Evolutionary conservation across 192 early-diverging fungal genomes (phyloP).

Genomic region (Umbelopsis ramanniana): DNA sequence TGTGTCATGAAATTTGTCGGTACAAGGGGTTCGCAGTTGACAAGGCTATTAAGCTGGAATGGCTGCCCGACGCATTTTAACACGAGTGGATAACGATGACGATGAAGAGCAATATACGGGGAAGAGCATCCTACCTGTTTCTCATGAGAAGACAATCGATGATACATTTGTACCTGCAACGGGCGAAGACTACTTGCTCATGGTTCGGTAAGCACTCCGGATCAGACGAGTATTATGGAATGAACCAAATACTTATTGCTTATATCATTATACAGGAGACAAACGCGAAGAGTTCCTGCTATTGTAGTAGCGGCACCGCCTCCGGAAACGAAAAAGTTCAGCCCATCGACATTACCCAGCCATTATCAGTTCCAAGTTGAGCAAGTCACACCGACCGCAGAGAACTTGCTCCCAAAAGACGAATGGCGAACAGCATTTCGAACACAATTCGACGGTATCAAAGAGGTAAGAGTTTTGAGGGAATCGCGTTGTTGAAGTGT

Average conservation of each 20-base stretch:
- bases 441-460: not conserved
- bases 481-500: not conserved
- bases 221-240: not conserved
- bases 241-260: not conserved
- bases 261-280: not conserved
- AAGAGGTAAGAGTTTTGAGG: not conserved
- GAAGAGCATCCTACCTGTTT: not conserved
- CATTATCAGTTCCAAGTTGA: constrained; percentile 3
- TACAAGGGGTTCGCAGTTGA: not conserved
- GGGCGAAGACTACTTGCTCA: constrained; percentile 38
- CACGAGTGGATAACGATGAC: not conserved
- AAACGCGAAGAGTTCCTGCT: not conserved
- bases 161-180: constrained; percentile 23
- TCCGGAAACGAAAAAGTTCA: not conserved
- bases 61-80: not conserved
- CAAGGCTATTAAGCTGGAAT: not conserved
- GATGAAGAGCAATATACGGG: not conserved
- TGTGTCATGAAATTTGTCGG: too few relatives aligned
- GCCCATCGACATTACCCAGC: constrained; percentile 1
- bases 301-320: constrained; percentile 19
- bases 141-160: not conserved
- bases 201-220: constrained; percentile 31
- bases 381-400: not conserved
- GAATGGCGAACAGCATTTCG: constrained; percentile 11
- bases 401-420: constrained; percentile 5